phyloP scores from a whole-genome alignment of 2,329 filamentous ascomycete species.

The Acephala macrosclerotiorum region DNA sequence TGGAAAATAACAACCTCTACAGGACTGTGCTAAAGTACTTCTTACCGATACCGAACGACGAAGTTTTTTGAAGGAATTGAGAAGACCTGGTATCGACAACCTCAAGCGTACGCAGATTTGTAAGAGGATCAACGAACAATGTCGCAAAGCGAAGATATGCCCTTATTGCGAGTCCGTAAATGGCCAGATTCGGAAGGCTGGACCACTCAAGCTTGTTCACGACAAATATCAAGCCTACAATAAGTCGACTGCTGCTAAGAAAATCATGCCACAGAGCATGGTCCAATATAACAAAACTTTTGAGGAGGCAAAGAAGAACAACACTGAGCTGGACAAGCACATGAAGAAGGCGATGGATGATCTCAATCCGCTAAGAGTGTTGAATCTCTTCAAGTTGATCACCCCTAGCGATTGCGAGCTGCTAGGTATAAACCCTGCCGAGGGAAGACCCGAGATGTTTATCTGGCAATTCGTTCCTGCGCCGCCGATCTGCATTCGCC shows the following conservation, averaged over 20 bases:
- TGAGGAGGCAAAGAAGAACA: constrained; percentile 76
- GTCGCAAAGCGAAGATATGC: constrained; percentile 85
- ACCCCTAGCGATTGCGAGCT: constrained; percentile 87
- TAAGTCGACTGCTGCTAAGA: constrained; percentile 85
- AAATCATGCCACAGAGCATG: constrained; percentile 83
- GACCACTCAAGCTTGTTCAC: constrained; percentile 92
- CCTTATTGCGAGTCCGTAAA: constrained; percentile 84
- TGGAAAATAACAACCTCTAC: constrained; percentile 28
- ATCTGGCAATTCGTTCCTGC: constrained; percentile 97
- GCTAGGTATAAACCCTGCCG: constrained; percentile 83
- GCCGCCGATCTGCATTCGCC: constrained; percentile 91
- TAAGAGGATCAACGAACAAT: constrained; percentile 89
- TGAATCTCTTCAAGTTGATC: constrained; percentile 92
- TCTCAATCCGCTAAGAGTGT: constrained; percentile 84
- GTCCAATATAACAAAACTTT: constrained; percentile 88
- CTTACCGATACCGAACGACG: constrained; percentile 83
- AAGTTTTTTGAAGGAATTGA: constrained; percentile 78
- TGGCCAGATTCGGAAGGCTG: constrained; percentile 89
- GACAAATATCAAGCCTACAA: constrained; percentile 92
- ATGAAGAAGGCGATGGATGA: constrained; percentile 93
- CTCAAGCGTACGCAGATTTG: constrained; percentile 82
- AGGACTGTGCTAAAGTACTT: constrained; percentile 84
- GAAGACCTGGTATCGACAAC: constrained; percentile 85
- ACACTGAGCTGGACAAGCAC: constrained; percentile 88
- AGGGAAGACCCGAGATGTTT: constrained; percentile 94